phyloP scores from a whole-genome alignment of 768 basidiomycete genomes.

The Kwoniella bestiolae region DNA sequence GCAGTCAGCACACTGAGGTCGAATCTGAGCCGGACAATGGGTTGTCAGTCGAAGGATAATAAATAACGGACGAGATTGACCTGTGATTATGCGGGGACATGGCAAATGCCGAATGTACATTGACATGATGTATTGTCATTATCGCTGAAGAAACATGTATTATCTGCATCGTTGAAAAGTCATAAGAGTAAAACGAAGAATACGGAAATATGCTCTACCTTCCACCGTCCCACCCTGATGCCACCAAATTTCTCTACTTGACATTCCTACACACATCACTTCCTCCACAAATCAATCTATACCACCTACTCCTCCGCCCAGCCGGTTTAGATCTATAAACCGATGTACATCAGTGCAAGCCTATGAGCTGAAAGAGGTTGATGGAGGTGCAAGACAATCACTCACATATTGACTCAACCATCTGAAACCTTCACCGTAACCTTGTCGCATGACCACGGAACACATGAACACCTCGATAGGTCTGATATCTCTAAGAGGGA shows the following conservation, averaged over 20 bases:
- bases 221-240: background rate
- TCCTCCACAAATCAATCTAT: background rate
- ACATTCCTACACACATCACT: background rate
- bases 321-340: background rate
- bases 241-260: no score
- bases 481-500: conserved; percentile 92
- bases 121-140: background rate
- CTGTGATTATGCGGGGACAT: no score
- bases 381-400: no score
- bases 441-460: conserved; percentile 97
- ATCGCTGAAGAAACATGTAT: conserved; percentile 1
- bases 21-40: no score
- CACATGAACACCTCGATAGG: conserved; percentile 99
- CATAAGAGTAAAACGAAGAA: background rate
- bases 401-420: conserved; percentile 97
- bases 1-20: no score
- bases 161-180: conserved; percentile 18
- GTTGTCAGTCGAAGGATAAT: no score
- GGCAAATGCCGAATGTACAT: no score
- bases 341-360: background rate
- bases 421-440: conserved; percentile 98
- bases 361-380: background rate
- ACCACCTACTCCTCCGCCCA: background rate
- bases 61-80: no score
- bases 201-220: conserved; percentile 2